These are phyloP conservation scores for Metahyphopichia silvanorum DNA, from an alignment of 805 yeast genomes.

Conservation along the genomic window DNA sequence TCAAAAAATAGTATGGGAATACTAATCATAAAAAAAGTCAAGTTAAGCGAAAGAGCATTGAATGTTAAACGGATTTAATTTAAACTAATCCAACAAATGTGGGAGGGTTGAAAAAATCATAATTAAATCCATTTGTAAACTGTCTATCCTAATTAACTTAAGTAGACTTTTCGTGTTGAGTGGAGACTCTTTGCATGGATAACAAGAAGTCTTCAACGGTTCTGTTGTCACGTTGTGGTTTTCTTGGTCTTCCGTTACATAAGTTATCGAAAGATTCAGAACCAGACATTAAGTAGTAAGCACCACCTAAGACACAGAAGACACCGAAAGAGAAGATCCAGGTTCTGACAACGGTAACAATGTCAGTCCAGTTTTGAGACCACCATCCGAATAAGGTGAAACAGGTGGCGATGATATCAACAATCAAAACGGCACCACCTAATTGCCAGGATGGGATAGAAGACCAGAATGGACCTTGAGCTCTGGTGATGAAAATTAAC, in stretches of 20 bases:
- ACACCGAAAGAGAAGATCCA: constrained; percentile 96
- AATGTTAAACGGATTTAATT: too few relatives aligned
- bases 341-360: constrained; percentile 89
- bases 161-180: constrained; percentile 81
- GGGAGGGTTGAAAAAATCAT: constrained; percentile 1
- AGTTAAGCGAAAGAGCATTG: constrained; percentile 3
- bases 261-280: constrained; percentile 77
- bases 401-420: constrained; percentile 88
- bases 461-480: constrained; percentile 98
- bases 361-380: constrained; percentile 96
- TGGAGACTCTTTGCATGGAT: constrained; percentile 85
- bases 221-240: constrained; percentile 56
- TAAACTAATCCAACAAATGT: too few relatives aligned
- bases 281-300: constrained; percentile 88
- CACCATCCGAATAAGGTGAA: constrained; percentile 96
- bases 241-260: constrained; percentile 75
- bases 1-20: constrained; percentile 12
- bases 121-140: constrained; percentile 1
- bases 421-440: constrained; percentile 87
- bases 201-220: constrained; percentile 79
- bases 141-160: constrained; percentile 37
- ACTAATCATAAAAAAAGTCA: constrained; percentile 7
- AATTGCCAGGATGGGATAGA: constrained; percentile 95
- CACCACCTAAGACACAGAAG: constrained; percentile 95
- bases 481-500: constrained; percentile 96